Conservation (phyloP, 1,284 basidiomycete genomes). For the Neolentinus lepideus region DNA sequence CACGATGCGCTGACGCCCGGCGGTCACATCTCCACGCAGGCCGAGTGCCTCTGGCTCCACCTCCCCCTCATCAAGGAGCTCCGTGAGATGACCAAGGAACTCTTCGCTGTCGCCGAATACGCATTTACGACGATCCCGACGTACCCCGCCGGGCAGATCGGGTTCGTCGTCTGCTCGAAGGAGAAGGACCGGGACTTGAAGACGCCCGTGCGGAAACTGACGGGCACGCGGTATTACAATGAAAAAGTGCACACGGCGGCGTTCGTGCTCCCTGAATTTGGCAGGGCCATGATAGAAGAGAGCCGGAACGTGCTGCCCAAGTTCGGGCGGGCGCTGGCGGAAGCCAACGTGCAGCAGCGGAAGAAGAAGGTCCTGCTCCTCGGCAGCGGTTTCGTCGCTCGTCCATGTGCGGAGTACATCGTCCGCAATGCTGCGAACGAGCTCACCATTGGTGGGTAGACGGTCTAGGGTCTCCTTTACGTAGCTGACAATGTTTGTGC, state of each 20-base stretch:
- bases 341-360: conserved; percentile 26
- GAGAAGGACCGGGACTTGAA: conserved; percentile 64
- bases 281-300: conserved; percentile 67
- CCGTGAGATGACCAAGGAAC: conserved; percentile 60
- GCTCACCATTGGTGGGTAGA: conserved; percentile 68
- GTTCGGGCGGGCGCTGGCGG: conserved; percentile 47
- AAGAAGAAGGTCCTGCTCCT: conserved; percentile 82
- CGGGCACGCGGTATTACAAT: conserved; percentile 84
- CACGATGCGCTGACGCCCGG: conserved; percentile 86
- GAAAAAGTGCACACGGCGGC: conserved; percentile 75
- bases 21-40: conserved; percentile 95
- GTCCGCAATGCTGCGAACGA: conserved; percentile 77
- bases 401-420: conserved; percentile 92
- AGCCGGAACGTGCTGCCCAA: conserved; percentile 61
- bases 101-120: conserved; percentile 88
- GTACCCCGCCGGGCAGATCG: conserved; percentile 96
- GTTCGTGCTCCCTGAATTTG: conserved; percentile 93
- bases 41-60: conserved; percentile 95
- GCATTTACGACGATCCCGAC: conserved; percentile 97
- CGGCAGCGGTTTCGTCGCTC: conserved; percentile 93
- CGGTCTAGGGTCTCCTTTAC: not conserved
- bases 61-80: conserved; percentile 83
- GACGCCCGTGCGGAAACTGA: conserved; percentile 64
- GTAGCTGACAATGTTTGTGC: conserved; percentile 5
- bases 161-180: conserved; percentile 90